Conservation (phyloP, 2,329 filamentous ascomycete genomes). For the Zymoseptoria ardabiliae region DNA sequence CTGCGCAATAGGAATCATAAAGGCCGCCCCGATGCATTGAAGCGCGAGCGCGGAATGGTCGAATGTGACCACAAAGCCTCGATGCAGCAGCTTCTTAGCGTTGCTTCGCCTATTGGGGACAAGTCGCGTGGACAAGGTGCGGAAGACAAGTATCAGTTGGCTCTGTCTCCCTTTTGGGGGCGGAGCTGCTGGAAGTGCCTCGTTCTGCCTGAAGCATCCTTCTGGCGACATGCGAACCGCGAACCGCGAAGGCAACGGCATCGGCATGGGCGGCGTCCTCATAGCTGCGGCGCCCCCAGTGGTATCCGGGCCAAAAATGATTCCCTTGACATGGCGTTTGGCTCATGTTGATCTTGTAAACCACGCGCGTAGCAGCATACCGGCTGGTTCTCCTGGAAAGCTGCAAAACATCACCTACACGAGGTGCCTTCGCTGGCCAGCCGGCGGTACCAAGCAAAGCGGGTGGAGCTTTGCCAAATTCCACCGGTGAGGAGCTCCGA, state of each 20-base stretch:
- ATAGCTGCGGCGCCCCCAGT: not conserved
- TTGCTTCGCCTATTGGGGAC: not conserved
- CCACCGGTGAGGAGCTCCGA: not conserved
- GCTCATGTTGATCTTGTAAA: not conserved
- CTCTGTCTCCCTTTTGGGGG: not conserved
- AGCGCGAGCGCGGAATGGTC: not conserved
- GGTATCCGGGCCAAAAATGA: not conserved
- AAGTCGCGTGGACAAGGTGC: not conserved
- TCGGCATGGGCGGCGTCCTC: not conserved
- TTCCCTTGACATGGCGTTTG: not conserved
- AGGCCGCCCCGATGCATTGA: not conserved
- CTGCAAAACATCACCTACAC: not conserved
- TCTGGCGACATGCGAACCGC: not conserved
- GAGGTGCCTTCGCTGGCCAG: not conserved
- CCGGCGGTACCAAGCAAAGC: not conserved
- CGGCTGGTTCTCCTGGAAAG: not conserved
- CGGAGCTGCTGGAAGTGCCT: not conserved
- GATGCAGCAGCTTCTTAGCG: not conserved
- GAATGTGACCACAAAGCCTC: not conserved
- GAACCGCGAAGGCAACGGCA: not conserved
- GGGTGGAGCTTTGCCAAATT: not conserved
- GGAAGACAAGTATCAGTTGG: not conserved
- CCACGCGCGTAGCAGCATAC: not conserved
- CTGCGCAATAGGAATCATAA: not conserved
- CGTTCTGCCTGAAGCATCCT: not conserved